Evolutionary conservation across 2,329 filamentous ascomycete genomes (phyloP).

Genomic region (Beauveria sp.): DNA sequence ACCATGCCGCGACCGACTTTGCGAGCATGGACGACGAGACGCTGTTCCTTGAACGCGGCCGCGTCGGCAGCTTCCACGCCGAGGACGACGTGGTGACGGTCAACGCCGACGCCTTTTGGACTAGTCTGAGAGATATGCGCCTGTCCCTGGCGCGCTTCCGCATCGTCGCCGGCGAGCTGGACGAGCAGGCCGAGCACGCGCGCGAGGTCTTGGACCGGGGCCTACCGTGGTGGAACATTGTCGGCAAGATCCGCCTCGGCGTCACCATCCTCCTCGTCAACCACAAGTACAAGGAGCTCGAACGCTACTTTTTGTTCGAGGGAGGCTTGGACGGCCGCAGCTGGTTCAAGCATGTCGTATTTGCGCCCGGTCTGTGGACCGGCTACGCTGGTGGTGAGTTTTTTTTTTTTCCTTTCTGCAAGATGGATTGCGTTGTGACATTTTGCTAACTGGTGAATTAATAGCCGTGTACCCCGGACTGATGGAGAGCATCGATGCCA

Average conservation of each 20-base stretch:
- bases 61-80: slow-evolving; percentile 8
- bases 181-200: slow-evolving; percentile 35
- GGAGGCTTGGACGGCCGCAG: slow-evolving; percentile 68
- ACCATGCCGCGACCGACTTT: slow-evolving; percentile 2
- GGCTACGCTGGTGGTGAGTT: slow-evolving; percentile 71
- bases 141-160: slow-evolving; percentile 30
- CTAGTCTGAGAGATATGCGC: slow-evolving; percentile 31
- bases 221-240: slow-evolving; percentile 74
- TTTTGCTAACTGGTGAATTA: slow-evolving; percentile 7
- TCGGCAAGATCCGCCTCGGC: slow-evolving; percentile 57
- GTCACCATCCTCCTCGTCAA: slow-evolving; percentile 62
- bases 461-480: slow-evolving; percentile 55
- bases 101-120: slow-evolving; percentile 31
- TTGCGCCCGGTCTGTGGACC: slow-evolving; percentile 85
- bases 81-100: slow-evolving; percentile 21
- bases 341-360: slow-evolving; percentile 96
- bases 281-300: slow-evolving; percentile 73
- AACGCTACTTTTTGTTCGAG: slow-evolving; percentile 70
- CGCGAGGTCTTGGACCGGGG: slow-evolving; percentile 38
- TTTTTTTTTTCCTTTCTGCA: neutral
- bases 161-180: slow-evolving; percentile 35
- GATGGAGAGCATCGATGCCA: slow-evolving; percentile 53
- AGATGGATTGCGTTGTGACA: too few relatives aligned
- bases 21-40: slow-evolving; percentile 20
- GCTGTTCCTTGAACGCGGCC: slow-evolving; percentile 23